Percentiles rank a stretch among this genome's conserved stretches.
Evolutionary conservation across 2,329 filamentous ascomycete species (phyloP).

Genomic region (Colletotrichum siamense): DNA sequence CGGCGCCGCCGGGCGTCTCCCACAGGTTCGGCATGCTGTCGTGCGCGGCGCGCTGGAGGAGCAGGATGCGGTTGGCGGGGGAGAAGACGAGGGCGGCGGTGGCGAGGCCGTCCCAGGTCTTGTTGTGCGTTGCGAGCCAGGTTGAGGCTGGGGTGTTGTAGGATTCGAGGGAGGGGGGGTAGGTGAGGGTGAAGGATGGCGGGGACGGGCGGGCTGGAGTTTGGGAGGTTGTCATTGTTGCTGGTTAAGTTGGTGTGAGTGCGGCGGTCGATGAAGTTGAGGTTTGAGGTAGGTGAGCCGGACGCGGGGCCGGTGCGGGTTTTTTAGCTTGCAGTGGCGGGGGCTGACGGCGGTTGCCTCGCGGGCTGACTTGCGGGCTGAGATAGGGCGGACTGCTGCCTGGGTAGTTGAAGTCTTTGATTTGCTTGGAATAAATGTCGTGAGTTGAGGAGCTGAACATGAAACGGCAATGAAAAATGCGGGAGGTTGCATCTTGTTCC

Average conservation of each 20-base stretch:
- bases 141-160: slow-evolving; percentile 21
- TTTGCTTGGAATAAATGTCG: neutral
- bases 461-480: neutral
- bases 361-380: neutral
- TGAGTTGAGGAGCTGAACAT: neutral
- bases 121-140: slow-evolving; percentile 21
- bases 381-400: neutral
- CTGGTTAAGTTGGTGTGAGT: neutral
- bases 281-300: rapidly evolving
- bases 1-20: slow-evolving; percentile 56
- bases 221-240: neutral
- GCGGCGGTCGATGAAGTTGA: neutral
- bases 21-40: slow-evolving; percentile 51
- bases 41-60: slow-evolving; percentile 50
- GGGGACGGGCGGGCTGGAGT: neutral
- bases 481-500: neutral
- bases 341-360: neutral
- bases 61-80: slow-evolving; percentile 39
- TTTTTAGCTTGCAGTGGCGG: neutral
- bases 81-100: slow-evolving; percentile 41
- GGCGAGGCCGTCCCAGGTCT: slow-evolving; percentile 31
- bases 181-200: slow-evolving; percentile 20
- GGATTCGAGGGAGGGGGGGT: slow-evolving; percentile 19
- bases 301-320: neutral
- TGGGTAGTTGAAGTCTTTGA: neutral